Evolutionary conservation across 805 yeast species (phyloP).

Genomic region (Lipomyces japonicus): DNA sequence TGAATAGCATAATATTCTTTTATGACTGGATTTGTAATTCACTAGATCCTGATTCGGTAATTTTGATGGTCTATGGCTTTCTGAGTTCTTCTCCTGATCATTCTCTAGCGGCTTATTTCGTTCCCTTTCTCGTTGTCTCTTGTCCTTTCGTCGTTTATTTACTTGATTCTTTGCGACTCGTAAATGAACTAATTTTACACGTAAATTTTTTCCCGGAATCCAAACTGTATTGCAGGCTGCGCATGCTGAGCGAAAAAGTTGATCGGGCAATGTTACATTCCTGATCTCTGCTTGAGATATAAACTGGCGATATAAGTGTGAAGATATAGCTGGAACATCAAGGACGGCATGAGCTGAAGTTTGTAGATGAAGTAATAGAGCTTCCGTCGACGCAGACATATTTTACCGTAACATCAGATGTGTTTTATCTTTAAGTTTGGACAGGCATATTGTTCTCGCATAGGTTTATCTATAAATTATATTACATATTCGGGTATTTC

Average conservation of each 20-base stretch:
- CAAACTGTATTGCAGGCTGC: slow-evolving; percentile 20
- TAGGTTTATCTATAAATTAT: no score
- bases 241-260: slow-evolving; percentile 19
- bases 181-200: slow-evolving; percentile 2
- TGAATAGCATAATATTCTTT: slow-evolving; percentile 11
- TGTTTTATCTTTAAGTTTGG: no score
- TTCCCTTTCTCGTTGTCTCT: slow-evolving; percentile 3
- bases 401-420: background rate
- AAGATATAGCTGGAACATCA: slow-evolving; percentile 13
- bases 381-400: slow-evolving; percentile 1
- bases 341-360: slow-evolving; percentile 17
- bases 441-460: no score
- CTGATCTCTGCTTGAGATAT: slow-evolving; percentile 6
- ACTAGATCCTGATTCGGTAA: background rate
- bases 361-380: slow-evolving; percentile 12
- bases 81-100: background rate
- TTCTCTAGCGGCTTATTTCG: background rate
- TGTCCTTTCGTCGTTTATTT: slow-evolving; percentile 1
- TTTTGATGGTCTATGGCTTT: background rate
- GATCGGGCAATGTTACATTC: slow-evolving; percentile 12
- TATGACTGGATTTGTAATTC: background rate
- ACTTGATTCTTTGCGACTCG: background rate
- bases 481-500: no score
- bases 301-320: slow-evolving; percentile 13
- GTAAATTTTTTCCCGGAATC: slow-evolving; percentile 23